phyloP scores from a whole-genome alignment of 352 stramenopile genomes.

The Phytophthora europaea region DNA sequence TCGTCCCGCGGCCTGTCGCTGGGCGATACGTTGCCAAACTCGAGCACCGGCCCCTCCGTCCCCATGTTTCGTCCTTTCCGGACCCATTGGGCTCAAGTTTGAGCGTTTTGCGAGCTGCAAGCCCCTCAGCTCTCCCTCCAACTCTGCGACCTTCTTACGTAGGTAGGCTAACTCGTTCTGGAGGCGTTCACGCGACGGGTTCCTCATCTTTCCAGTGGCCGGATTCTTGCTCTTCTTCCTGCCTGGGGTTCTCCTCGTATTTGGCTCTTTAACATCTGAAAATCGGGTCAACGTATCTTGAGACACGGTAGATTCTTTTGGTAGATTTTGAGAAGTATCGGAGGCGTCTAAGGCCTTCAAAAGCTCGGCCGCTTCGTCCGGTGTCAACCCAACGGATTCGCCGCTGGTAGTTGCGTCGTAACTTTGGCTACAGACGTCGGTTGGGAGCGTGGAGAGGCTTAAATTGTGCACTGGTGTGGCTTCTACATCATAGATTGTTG shows the following conservation, averaged over 20 bases:
- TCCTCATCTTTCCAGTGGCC: constrained; percentile 44
- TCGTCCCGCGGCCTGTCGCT: constrained; percentile 50
- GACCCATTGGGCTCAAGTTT: constrained; percentile 2
- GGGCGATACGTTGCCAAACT: constrained; percentile 63
- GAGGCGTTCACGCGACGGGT: constrained; percentile 57
- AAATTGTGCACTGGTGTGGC: not conserved
- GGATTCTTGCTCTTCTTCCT: constrained; percentile 26
- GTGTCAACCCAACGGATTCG: constrained; percentile 26
- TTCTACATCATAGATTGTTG: not conserved
- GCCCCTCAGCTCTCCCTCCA: constrained; percentile 47
- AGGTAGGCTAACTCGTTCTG: constrained; percentile 61
- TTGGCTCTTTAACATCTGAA: constrained; percentile 5
- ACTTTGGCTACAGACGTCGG: constrained; percentile 23
- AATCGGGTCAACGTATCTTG: not conserved
- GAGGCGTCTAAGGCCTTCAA: constrained; percentile 41
- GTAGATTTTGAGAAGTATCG: constrained; percentile 12
- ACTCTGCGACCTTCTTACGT: constrained; percentile 48
- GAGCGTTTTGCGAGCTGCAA: constrained; percentile 28
- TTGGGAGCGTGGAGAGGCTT: constrained; percentile 2
- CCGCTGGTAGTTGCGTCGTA: constrained; percentile 9
- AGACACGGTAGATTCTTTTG: not conserved
- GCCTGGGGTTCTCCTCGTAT: constrained; percentile 16
- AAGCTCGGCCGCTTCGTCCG: constrained; percentile 45
- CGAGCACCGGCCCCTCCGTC: constrained; percentile 24
- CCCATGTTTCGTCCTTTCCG: constrained; percentile 8